These are phyloP conservation scores for Morella rubra DNA, from an alignment of 306 rosid species.

Conservation along the genomic window DNA sequence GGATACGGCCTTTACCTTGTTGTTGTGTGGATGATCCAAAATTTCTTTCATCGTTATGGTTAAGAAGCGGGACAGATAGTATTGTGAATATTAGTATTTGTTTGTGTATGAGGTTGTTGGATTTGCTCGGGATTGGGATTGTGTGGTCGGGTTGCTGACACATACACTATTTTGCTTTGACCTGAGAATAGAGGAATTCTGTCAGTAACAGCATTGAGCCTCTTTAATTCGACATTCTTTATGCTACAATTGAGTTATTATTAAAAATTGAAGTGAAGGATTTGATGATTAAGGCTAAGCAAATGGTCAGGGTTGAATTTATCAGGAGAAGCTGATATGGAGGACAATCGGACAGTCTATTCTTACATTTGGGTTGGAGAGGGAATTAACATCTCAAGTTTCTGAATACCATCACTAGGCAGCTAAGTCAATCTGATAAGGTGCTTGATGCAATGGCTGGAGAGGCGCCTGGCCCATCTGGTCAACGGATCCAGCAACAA, in stretches of 20 bases:
- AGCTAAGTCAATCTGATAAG: constrained; percentile 42
- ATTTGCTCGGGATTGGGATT: constrained; percentile 9
- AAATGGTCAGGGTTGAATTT: constrained; percentile 22
- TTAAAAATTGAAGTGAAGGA: constrained; percentile 15
- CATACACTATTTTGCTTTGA: neutral
- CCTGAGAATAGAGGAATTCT: constrained; percentile 10
- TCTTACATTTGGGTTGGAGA: constrained; percentile 19
- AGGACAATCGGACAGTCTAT: constrained; percentile 4
- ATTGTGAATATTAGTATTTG: constrained; percentile 15
- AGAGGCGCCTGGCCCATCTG: constrained; percentile 39
- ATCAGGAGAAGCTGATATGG: neutral
- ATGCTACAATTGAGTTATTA: constrained; percentile 16
- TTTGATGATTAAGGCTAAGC: constrained; percentile 19
- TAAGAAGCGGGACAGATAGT: constrained; percentile 21
- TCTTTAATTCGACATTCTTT: constrained; percentile 13
- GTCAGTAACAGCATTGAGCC: neutral
- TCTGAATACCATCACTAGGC: constrained; percentile 34
- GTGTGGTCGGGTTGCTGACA: neutral
- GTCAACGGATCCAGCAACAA: constrained; percentile 39
- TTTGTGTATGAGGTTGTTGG: constrained; percentile 19
- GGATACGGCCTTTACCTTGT: constrained; percentile 11
- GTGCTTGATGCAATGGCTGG: constrained; percentile 37
- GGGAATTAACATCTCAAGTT: constrained; percentile 32
- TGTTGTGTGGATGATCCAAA: constrained; percentile 24
- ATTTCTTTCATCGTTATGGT: constrained; percentile 11